phyloP scores from a whole-genome alignment of 176 grass and related monocot genomes.

The Eragrostis curvula region DNA sequence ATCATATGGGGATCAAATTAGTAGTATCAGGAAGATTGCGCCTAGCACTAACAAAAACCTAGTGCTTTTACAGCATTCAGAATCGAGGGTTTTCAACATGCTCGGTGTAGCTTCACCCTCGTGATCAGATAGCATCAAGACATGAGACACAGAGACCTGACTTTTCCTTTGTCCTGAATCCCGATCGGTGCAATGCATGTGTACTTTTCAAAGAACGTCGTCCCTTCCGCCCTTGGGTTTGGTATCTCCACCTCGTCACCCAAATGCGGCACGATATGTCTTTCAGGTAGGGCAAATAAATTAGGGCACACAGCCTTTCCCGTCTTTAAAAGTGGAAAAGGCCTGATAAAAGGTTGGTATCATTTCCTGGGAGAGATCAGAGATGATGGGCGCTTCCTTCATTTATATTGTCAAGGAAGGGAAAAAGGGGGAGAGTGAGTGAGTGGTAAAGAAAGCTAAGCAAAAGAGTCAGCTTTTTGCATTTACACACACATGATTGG shows the following conservation, averaged over 20 bases:
- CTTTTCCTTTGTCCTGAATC: constrained; percentile 12
- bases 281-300: constrained; percentile 46
- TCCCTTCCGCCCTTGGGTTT: constrained; percentile 53
- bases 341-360: constrained; percentile 51
- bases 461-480: constrained; percentile 51
- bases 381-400: constrained; percentile 72
- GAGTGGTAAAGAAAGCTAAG: constrained; percentile 57
- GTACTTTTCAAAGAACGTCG: constrained; percentile 27
- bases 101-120: neutral
- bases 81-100: neutral
- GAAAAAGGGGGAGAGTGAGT: constrained; percentile 32
- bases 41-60: neutral
- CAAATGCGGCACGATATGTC: constrained; percentile 32
- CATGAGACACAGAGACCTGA: constrained; percentile 16
- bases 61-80: neutral
- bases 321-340: constrained; percentile 58
- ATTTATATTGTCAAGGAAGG: constrained; percentile 51
- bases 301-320: constrained; percentile 48
- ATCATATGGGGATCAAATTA: too few relatives aligned
- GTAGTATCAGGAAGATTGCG: neutral
- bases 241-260: constrained; percentile 45
- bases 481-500: constrained; percentile 68
- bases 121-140: constrained; percentile 6
- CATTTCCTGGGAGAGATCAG: constrained; percentile 46
- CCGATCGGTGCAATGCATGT: constrained; percentile 4